phyloP scores from a whole-genome alignment of 441 rosid genomes.

The Jatropha multifida region DNA sequence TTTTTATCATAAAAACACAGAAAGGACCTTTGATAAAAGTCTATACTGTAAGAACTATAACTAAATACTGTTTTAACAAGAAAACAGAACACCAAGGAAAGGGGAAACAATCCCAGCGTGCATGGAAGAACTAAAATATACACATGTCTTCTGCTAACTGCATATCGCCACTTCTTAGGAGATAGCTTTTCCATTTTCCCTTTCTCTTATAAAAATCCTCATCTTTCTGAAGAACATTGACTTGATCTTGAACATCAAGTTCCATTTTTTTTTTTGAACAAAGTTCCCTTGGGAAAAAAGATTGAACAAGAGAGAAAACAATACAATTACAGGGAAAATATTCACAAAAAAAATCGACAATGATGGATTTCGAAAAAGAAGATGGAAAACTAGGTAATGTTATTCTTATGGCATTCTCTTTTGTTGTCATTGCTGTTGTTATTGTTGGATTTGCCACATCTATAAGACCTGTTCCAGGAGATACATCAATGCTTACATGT shows the following conservation, averaged over 20 bases:
- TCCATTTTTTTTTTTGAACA: not conserved
- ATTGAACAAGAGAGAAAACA: too few species aligned
- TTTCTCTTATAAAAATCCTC: not conserved
- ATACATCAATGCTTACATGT: too few species aligned
- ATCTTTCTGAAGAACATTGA: not conserved
- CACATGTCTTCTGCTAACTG: not conserved
- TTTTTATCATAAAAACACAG: not conserved
- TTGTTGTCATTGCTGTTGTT: not conserved
- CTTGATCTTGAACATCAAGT: not conserved
- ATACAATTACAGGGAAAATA: too few species aligned
- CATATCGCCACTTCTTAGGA: not conserved
- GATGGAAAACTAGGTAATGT: not conserved
- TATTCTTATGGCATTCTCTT: conserved; percentile 1
- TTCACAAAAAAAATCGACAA: too few species aligned
- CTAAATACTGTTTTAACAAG: not conserved
- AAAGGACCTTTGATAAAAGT: too few species aligned
- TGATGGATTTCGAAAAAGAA: conserved; percentile 4
- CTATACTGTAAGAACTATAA: not conserved
- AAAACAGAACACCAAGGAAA: not conserved
- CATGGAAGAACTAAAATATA: too few species aligned
- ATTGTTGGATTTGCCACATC: conserved; percentile 2
- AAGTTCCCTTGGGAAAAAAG: not conserved
- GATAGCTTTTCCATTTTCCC: not conserved
- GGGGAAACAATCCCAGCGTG: too few species aligned
- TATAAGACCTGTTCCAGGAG: not conserved